These are phyloP conservation scores for Pyracantha coccinea DNA, from an alignment of 331 rosid species.

Conservation along the genomic window DNA sequence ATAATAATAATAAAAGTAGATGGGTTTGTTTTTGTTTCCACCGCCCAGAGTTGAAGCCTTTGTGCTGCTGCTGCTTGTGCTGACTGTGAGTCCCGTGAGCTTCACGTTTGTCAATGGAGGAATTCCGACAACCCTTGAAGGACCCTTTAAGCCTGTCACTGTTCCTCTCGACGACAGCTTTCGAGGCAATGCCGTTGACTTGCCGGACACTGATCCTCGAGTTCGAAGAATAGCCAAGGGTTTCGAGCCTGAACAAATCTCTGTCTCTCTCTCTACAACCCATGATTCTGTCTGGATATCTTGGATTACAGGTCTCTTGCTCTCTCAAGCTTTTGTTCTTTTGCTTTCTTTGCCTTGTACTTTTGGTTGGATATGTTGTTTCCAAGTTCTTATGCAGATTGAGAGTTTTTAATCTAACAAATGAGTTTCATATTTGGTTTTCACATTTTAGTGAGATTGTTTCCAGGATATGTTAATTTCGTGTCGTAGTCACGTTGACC, in stretches of 20 bases:
- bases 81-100: slow-evolving; percentile 10
- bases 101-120: slow-evolving; percentile 22
- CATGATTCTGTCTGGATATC: slow-evolving; percentile 74
- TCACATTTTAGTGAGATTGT: background rate
- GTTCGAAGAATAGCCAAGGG: slow-evolving; percentile 45
- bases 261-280: slow-evolving; percentile 63
- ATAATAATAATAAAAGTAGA: background rate
- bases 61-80: slow-evolving; percentile 2
- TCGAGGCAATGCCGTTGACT: slow-evolving; percentile 64
- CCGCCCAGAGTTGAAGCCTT: background rate
- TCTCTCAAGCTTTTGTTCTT: background rate
- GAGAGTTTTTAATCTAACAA: background rate
- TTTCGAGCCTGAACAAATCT: slow-evolving; percentile 72
- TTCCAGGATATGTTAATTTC: background rate
- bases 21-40: slow-evolving; percentile 27
- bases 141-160: slow-evolving; percentile 85
- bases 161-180: slow-evolving; percentile 60
- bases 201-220: slow-evolving; percentile 67
- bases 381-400: background rate
- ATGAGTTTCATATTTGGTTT: background rate
- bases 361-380: background rate
- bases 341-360: background rate
- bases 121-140: slow-evolving; percentile 60
- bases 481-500: background rate
- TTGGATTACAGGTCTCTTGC: slow-evolving; percentile 71